These are phyloP conservation scores for Aureobasidium sp. DNA, from an alignment of 2,329 filamentous ascomycete genomes.

Conservation along the genomic window DNA sequence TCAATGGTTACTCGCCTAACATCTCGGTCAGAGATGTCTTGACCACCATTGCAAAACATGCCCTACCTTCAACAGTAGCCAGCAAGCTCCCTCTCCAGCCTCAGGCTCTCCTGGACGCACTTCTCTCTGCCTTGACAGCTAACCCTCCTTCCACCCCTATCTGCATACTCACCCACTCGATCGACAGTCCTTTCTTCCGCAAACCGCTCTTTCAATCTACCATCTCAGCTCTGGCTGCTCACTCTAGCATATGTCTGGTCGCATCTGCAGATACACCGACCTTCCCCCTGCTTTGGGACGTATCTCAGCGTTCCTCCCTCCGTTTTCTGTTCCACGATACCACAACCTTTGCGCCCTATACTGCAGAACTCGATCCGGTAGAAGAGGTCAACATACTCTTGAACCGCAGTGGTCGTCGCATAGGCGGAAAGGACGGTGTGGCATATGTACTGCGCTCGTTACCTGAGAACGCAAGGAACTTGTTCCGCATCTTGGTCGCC, in stretches of 20 bases:
- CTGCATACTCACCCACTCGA: slow-evolving; percentile 60
- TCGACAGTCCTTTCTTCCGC: slow-evolving; percentile 72
- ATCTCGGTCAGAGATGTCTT: slow-evolving; percentile 62
- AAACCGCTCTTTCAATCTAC: slow-evolving; percentile 60
- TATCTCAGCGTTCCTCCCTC: slow-evolving; percentile 70
- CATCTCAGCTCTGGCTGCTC: slow-evolving; percentile 67
- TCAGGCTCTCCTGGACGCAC: slow-evolving; percentile 56
- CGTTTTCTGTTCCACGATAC: slow-evolving; percentile 89
- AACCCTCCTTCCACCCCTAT: slow-evolving; percentile 29
- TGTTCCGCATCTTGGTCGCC: slow-evolving; percentile 77
- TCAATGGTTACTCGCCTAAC: slow-evolving; percentile 73
- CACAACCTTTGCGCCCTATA: slow-evolving; percentile 75
- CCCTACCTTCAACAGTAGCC: slow-evolving; percentile 38
- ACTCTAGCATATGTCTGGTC: slow-evolving; percentile 62
- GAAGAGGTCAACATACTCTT: slow-evolving; percentile 85
- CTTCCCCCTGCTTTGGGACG: slow-evolving; percentile 84
- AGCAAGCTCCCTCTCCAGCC: slow-evolving; percentile 57
- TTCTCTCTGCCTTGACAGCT: slow-evolving; percentile 53
- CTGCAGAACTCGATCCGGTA: slow-evolving; percentile 70
- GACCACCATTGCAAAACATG: slow-evolving; percentile 56
- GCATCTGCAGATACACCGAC: slow-evolving; percentile 82
- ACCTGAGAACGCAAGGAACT: slow-evolving; percentile 80
- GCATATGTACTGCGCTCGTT: slow-evolving; percentile 83
- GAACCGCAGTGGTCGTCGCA: slow-evolving; percentile 66
- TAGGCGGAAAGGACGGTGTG: slow-evolving; percentile 85